Conservation (phyloP, 2,329 filamentous ascomycete species). For the Leptographium procerum region DNA sequence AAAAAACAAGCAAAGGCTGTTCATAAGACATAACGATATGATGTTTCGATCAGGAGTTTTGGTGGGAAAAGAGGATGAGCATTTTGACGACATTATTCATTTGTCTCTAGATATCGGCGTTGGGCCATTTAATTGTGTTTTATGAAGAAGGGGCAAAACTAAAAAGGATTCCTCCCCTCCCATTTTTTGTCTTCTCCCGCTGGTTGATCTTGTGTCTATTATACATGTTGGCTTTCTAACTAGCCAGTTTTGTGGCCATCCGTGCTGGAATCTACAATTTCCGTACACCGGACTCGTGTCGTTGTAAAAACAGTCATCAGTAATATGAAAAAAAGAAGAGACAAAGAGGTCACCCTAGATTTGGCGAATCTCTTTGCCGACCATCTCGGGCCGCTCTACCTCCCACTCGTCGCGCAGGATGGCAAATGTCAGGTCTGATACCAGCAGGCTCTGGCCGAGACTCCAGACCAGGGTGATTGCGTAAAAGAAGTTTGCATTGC, state of each 20-base stretch:
- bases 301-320: background rate
- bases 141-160: background rate
- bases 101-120: background rate
- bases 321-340: background rate
- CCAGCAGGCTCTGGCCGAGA: constrained; percentile 71
- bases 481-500: constrained; percentile 99
- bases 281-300: background rate
- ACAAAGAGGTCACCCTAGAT: constrained; percentile 44
- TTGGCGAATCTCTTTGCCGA: constrained; percentile 75
- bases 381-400: constrained; percentile 78
- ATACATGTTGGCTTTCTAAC: background rate
- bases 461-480: constrained; percentile 99
- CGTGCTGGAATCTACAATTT: background rate
- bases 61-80: background rate
- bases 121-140: background rate
- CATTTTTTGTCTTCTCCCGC: background rate
- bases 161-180: background rate
- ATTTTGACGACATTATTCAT: background rate
- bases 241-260: background rate
- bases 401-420: constrained; percentile 90
- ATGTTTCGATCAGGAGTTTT: background rate
- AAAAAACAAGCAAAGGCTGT: too few species aligned
- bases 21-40: background rate
- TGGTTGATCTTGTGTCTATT: background rate
- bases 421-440: constrained; percentile 82